phyloP scores from a whole-genome alignment of 2,329 filamentous ascomycete genomes.

The Akanthomyces lecanii region DNA sequence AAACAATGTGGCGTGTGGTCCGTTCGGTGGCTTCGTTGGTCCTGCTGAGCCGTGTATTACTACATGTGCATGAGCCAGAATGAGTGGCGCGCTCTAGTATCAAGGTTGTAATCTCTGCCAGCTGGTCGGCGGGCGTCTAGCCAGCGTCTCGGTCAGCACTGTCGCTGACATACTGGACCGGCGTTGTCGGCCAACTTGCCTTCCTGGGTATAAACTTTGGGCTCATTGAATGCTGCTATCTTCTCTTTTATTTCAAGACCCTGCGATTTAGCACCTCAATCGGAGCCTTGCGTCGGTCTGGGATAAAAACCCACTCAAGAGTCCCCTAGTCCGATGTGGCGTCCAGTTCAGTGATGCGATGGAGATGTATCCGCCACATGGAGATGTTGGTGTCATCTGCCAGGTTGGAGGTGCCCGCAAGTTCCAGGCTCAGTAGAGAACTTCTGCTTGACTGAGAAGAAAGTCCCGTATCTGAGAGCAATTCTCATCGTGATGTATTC shows the following conservation, averaged over 20 bases:
- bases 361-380: background rate
- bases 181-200: background rate
- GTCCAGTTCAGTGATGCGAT: background rate
- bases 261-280: background rate
- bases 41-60: slow-evolving; percentile 10
- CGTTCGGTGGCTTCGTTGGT: slow-evolving; percentile 9
- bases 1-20: background rate
- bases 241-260: background rate
- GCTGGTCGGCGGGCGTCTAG: background rate
- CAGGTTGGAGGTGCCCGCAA: background rate
- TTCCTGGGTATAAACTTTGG: background rate
- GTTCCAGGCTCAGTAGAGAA: background rate
- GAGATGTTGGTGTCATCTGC: background rate
- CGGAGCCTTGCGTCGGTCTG: background rate
- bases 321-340: slow-evolving; percentile 9
- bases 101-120: background rate
- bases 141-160: slow-evolving; percentile 5
- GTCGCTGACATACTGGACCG: background rate
- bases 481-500: background rate
- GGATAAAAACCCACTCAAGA: background rate
- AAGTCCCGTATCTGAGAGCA: background rate
- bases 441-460: background rate
- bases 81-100: slow-evolving; percentile 2
- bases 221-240: background rate
- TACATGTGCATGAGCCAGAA: slow-evolving; percentile 14